phyloP scores from a whole-genome alignment of 2,329 filamentous ascomycete genomes.

The Cladosporium sp. region DNA sequence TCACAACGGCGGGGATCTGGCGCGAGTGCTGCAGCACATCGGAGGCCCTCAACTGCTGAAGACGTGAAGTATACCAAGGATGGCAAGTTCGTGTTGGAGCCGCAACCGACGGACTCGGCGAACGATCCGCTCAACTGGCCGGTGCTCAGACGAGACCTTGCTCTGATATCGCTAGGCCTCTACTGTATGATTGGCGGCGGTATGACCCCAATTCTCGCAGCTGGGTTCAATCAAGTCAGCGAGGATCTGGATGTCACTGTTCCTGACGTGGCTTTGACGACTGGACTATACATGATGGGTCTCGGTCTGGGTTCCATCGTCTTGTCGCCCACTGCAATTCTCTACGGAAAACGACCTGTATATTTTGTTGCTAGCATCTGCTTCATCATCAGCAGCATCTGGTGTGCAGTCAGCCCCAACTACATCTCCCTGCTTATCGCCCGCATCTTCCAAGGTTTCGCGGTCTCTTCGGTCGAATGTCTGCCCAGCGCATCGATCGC shows the following conservation, averaged over 20 bases:
- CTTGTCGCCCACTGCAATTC: slow-evolving; percentile 84
- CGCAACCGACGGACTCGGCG: slow-evolving; percentile 84
- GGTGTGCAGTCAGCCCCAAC: slow-evolving; percentile 82
- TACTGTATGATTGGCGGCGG: slow-evolving; percentile 94
- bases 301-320: slow-evolving; percentile 82
- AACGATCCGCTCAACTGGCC: slow-evolving; percentile 97
- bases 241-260: slow-evolving; percentile 65
- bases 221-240: slow-evolving; percentile 83
- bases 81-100: slow-evolving; percentile 82
- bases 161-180: slow-evolving; percentile 79
- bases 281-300: slow-evolving; percentile 92
- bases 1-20: slow-evolving; percentile 15
- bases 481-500: slow-evolving; percentile 91
- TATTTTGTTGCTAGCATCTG: slow-evolving; percentile 77
- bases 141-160: slow-evolving; percentile 74
- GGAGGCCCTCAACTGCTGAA: slow-evolving; percentile 23
- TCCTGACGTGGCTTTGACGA: slow-evolving; percentile 78
- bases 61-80: slow-evolving; percentile 76
- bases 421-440: slow-evolving; percentile 79
- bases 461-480: slow-evolving; percentile 88
- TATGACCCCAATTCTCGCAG: slow-evolving; percentile 86
- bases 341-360: slow-evolving; percentile 87
- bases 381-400: slow-evolving; percentile 76
- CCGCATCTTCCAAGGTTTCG: slow-evolving; percentile 82
- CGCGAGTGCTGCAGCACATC: slow-evolving; percentile 25